Evolutionary conservation across 2,329 filamentous ascomycete genomes (phyloP), one percentile per base, ranked within the genome.

Genomic region (Dactylellina haptotyla): DNA sequence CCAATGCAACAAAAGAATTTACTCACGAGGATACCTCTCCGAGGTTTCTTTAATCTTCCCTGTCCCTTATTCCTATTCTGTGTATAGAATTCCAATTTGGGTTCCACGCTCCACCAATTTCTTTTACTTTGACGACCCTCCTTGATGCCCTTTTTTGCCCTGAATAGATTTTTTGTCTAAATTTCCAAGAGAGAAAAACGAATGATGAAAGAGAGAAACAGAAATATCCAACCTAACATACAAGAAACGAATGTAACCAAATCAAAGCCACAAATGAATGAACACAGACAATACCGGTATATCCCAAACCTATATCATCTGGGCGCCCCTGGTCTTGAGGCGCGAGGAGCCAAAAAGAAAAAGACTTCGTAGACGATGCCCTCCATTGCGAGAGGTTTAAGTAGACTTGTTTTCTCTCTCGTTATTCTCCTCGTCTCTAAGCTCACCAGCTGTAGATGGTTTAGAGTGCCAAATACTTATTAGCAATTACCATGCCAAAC

Each of bases 1-100:
- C 28, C 63, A 67, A 59, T 67, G 63, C 63, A 45, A 30, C 12
- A 28, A 14, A 9, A 18, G 20, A 4, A 5, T 46, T 25, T 25
- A n/a, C n/a, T n/a, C n/a, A n/a, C n/a, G n/a, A n/a, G n/a, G n/a
- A n/a, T n/a, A n/a, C n/a, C n/a, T n/a, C 18, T 46, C 41, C n/a
- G 10, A 10, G 45, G 66, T 28, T 69, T 61, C 46, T 61, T 46
- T 61, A 48, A 26, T 39, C 39, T 51, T 41, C 2, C 12, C 18
- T 43, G 51, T 26, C 28, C 20, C 48, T 56, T 56, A 50, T 30
- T 56, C 57, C 20, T 57, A 50, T 43, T 23, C 53, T 64, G 69
- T 73, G 69, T 73, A 73, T 66, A 73, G 34, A 64, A 53, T 66
- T 65, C 56, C 69, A 66, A 64, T 41, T 56, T 62, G 39, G 61